These are phyloP conservation scores for Diacronema lutheri DNA, from an alignment of 78 protist species.

Conservation along the genomic window DNA sequence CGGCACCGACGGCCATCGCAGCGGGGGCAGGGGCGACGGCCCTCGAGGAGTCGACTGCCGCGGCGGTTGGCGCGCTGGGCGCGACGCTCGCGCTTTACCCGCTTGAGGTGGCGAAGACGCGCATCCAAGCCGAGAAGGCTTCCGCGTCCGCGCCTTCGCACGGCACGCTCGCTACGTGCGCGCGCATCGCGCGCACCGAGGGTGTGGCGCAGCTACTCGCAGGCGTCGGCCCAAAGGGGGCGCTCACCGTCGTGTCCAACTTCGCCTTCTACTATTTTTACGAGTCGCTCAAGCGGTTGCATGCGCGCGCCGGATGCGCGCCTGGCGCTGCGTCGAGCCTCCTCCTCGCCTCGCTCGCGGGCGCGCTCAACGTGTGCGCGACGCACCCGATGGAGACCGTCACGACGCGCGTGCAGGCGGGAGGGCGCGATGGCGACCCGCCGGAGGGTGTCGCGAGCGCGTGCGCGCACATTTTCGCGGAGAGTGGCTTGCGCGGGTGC, in stretches of 20 bases:
- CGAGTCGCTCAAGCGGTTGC: not conserved
- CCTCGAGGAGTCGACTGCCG: not conserved
- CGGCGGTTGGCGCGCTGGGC: not conserved
- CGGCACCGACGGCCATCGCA: too few species aligned
- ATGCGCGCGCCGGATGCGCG: not conserved
- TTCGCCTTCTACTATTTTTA: not conserved
- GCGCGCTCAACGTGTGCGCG: not conserved
- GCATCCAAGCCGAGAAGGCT: not conserved
- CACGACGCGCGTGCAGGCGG: not conserved
- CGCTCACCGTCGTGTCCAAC: not conserved
- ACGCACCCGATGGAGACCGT: not conserved
- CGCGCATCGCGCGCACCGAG: not conserved
- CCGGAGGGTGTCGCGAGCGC: too few species aligned
- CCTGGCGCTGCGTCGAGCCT: not conserved
- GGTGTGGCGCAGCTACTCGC: not conserved
- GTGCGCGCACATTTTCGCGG: too few species aligned
- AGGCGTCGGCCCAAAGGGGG: not conserved
- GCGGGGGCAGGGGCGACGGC: too few species aligned
- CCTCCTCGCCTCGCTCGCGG: not conserved
- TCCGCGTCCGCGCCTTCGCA: not conserved
- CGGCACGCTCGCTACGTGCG: not conserved
- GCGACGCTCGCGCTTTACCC: not conserved
- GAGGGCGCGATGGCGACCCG: too few species aligned
- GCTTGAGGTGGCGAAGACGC: not conserved
- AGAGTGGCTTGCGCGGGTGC: too few species aligned